These are phyloP conservation scores for Melanogaster broomeanus DNA, from an alignment of 768 basidiomycete genomes.

Conservation along the genomic window DNA sequence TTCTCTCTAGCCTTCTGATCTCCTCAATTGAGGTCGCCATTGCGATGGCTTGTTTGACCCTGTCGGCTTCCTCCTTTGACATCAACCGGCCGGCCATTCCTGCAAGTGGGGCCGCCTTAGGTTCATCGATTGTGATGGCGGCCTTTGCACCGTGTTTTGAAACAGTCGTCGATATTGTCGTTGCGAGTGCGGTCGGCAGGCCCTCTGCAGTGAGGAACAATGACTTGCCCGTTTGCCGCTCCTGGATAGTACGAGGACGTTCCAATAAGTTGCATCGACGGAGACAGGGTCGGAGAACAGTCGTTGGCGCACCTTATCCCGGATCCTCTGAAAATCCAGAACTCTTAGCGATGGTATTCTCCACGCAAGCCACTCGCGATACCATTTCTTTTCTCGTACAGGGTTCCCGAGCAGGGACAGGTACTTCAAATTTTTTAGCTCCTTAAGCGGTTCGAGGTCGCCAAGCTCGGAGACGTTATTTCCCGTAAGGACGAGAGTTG, in stretches of 20 bases:
- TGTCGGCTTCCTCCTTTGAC: conserved; percentile 89
- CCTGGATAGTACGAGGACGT: conserved; percentile 48
- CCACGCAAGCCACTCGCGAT: conserved; percentile 95
- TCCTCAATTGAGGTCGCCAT: conserved; percentile 92
- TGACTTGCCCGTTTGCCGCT: conserved; percentile 71
- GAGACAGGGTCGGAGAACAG: conserved; percentile 14
- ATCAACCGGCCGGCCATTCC: conserved; percentile 84
- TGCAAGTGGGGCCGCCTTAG: conserved; percentile 54
- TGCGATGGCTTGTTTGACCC: conserved; percentile 84
- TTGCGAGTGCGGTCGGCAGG: conserved; percentile 77
- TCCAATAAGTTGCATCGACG: conserved; percentile 26
- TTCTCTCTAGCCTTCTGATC: conserved; percentile 79
- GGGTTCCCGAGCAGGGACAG: conserved; percentile 81
- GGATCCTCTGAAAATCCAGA: conserved; percentile 93
- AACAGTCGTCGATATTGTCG: conserved; percentile 72
- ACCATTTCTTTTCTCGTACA: conserved; percentile 90
- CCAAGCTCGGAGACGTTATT: conserved; percentile 80
- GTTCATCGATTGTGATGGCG: conserved; percentile 73
- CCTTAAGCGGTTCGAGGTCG: conserved; percentile 82
- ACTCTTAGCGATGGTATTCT: conserved; percentile 85
- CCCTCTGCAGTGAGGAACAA: conserved; percentile 83
- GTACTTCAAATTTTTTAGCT: conserved; percentile 72
- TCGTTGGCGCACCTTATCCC: conserved; percentile 81
- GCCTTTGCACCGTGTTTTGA: conserved; percentile 66
- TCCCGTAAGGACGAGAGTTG: conserved; percentile 81